Conservation (phyloP, 2,329 filamentous ascomycete species). For the Apiospora sp. region DNA sequence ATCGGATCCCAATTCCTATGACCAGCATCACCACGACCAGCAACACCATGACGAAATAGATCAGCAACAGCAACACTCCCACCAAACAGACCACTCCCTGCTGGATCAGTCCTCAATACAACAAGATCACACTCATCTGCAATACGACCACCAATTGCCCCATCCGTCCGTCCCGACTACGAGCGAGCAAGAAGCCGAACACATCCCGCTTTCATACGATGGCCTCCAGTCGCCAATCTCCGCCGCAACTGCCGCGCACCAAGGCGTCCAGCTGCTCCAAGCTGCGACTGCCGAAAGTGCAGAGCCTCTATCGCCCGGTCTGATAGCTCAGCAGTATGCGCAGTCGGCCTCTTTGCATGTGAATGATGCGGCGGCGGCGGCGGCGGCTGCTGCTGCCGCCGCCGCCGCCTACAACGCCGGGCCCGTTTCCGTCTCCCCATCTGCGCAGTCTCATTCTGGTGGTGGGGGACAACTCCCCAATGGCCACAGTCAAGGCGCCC, state of each 20-base stretch:
- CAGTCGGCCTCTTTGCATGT: slow-evolving; percentile 44
- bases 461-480: neutral
- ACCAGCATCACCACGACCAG: neutral
- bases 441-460: slow-evolving; percentile 18
- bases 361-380: slow-evolving; percentile 31
- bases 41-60: neutral
- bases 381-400: neutral
- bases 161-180: slow-evolving; percentile 1
- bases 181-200: slow-evolving; percentile 18
- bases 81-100: slow-evolving; percentile 1
- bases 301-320: slow-evolving; percentile 26
- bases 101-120: neutral
- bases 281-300: slow-evolving; percentile 28
- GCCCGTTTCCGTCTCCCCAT: slow-evolving; percentile 2
- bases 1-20: neutral
- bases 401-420: neutral
- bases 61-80: neutral
- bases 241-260: slow-evolving; percentile 20
- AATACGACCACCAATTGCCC: slow-evolving; percentile 14
- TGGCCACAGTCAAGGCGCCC: slow-evolving; percentile 6
- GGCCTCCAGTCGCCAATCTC: slow-evolving; percentile 24
- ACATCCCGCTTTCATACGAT: slow-evolving; percentile 26
- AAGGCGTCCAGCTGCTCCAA: slow-evolving; percentile 23
- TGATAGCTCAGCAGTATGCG: slow-evolving; percentile 43
- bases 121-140: slow-evolving; percentile 4